These are phyloP conservation scores for Zanthoxylum bungeanum DNA, from an alignment of 345 rosid genomes.

Conservation along the genomic window DNA sequence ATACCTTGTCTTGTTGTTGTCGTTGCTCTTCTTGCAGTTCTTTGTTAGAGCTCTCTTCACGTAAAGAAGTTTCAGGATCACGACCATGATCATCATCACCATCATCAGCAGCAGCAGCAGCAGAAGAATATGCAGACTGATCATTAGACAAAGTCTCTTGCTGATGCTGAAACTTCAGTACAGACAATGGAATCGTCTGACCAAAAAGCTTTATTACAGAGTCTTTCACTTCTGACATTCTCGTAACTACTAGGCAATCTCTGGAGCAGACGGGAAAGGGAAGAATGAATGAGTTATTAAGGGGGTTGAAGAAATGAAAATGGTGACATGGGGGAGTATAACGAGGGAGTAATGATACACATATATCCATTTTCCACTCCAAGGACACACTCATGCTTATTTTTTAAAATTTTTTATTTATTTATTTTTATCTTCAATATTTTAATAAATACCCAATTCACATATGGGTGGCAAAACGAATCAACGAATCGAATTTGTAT, in stretches of 20 bases:
- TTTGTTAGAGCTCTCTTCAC: neutral
- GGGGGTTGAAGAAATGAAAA: neutral
- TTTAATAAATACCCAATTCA: no score
- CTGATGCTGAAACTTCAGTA: neutral
- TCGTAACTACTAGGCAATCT: neutral
- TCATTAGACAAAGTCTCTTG: neutral
- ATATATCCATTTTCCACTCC: no score
- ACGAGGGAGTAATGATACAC: no score
- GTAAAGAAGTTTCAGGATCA: neutral
- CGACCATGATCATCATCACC: neutral
- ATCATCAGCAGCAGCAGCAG: no score
- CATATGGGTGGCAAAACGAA: no score
- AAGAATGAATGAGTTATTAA: neutral
- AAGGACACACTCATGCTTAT: no score
- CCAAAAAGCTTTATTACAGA: slow-evolving; percentile 52
- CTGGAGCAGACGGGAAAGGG: neutral
- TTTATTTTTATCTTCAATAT: no score
- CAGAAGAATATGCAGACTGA: neutral
- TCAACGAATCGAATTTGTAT: no score
- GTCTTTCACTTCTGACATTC: slow-evolving; percentile 34
- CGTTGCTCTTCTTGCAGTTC: neutral
- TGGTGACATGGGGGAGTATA: neutral
- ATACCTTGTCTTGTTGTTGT: slow-evolving; percentile 17
- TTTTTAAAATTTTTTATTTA: no score
- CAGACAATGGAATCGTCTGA: slow-evolving; percentile 36